Base-by-base conservation (phyloP, 2,329 filamentous ascomycete genomes). In the Lecanosticta acicola region DNA sequence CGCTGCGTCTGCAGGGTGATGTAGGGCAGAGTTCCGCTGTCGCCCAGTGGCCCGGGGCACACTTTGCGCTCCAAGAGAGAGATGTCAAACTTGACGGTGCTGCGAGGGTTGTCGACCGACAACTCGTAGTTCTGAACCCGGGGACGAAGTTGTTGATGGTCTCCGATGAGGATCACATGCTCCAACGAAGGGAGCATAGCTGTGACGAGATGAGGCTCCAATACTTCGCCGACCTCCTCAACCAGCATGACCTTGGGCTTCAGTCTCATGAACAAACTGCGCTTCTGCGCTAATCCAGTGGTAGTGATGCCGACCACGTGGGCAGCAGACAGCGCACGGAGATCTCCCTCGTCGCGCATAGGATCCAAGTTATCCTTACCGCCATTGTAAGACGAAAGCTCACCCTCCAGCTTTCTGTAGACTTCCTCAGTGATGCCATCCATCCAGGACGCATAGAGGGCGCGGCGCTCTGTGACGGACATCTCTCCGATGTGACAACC, bases 181-280 rank as follows among this genome's bases (percentile, higher is more conserved):
- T 85, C 73, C 0, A 83, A 60, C 0, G 73, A 72, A 0, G 80
- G 80, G 0, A 83, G 65, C 3, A 85, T 60, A 0, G 81, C 73
- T 0, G 78, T 78, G 1, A 85, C 59, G 2, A 78, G 66, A 48
- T 85, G 81, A 0, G 78, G 70, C 59, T 87, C 83, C 24, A 85
- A 67, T 0, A 86, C 78, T 50, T 87, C 82, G 0, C 76, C 83
- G 1, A 83, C 83, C 56, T 87, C 83, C 59, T 87, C 83, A 26
- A 58, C 50, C 1, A 63, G 21, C 1, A 63, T 29, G 14, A 63
- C 51, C 7, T 59, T 59, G 1, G 59, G 54, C 2, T 14, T 32
- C 9, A 59, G 77, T 80, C 3, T 84, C 58, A 20, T 84, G 58
- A 85, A 65, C 1, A 77, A 52, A 0, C 69, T 61, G 0, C 79